Percentiles rank a stretch among this genome's conserved stretches.
These are phyloP conservation scores for Cyberlindnera veronae DNA, from an alignment of 805 yeast genomes.

Conservation along the genomic window DNA sequence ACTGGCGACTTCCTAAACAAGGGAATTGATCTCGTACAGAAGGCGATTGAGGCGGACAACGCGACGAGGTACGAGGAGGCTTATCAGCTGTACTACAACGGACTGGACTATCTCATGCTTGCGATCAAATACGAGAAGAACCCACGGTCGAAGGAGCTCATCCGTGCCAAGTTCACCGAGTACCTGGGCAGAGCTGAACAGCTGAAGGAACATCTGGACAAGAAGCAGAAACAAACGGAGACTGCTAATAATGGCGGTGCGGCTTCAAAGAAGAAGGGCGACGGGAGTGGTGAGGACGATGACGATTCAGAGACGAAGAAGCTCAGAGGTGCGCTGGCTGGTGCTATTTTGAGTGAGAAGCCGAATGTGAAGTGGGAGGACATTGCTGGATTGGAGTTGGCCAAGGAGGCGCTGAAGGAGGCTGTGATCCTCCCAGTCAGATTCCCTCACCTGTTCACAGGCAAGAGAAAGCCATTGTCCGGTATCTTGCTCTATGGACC, in stretches of 20 bases:
- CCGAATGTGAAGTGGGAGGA: slow-evolving; percentile 95
- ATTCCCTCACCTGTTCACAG: slow-evolving; percentile 93
- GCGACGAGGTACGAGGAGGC: slow-evolving; percentile 92
- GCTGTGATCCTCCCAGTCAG: slow-evolving; percentile 95
- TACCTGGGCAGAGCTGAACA: slow-evolving; percentile 92
- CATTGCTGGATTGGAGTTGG: slow-evolving; percentile 92
- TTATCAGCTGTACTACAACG: slow-evolving; percentile 86
- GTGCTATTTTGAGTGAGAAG: slow-evolving; percentile 85
- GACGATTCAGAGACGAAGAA: slow-evolving; percentile 84
- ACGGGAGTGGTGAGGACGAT: slow-evolving; percentile 59
- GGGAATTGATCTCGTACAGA: slow-evolving; percentile 92
- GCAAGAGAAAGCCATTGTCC: slow-evolving; percentile 87
- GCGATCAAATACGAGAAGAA: slow-evolving; percentile 95
- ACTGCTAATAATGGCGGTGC: slow-evolving; percentile 40
- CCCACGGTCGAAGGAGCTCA: slow-evolving; percentile 81
- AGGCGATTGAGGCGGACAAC: slow-evolving; percentile 92
- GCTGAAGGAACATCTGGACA: slow-evolving; percentile 82
- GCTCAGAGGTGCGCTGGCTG: slow-evolving; percentile 83
- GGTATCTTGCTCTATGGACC: slow-evolving; percentile 90
- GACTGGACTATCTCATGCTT: slow-evolving; percentile 90
- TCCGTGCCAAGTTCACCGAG: slow-evolving; percentile 85
- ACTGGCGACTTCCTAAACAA: slow-evolving; percentile 80
- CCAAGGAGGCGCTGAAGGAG: slow-evolving; percentile 94
- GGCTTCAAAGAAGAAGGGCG: slow-evolving; percentile 49
- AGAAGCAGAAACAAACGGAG: slow-evolving; percentile 42